Evolutionary conservation across 306 rosid species (phyloP), one percentile per base, ranked within the genome.

Genomic region (Echinosophora koreensis): DNA sequence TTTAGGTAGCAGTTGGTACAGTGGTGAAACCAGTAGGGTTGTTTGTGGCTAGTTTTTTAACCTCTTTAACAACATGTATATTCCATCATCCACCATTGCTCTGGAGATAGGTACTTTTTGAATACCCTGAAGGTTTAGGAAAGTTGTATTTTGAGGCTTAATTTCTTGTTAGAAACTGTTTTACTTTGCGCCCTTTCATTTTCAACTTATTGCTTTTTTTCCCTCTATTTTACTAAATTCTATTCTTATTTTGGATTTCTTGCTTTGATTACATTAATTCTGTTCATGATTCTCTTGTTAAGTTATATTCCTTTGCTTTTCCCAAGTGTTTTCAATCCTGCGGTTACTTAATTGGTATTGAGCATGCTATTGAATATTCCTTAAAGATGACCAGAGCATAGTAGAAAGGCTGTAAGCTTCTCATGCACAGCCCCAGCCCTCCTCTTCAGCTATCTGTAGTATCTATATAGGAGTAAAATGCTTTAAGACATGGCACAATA

Each of bases 111-210:
- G 84, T 82, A 84, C 76, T 79, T 89, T 79, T 75, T 81, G 71
- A 80, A 83, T 86, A 81, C 83, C 74, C 68, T 86, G 83, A 67
- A 78, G 65, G 86, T 84, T 82, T 71, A 82, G 86, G 83, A 77
- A 86, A 84, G 86, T 88, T 87, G 93, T 89, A 78, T 80, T 86
- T 88, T 84, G 82, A 86, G 89, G 91, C 83, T 82, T 69, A 74
- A 73, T 66, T 82, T 80, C 69, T 32, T 51, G 80, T 71, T 80
- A 80, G 85, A 57, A 66, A 66, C 74, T 77, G 66, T 52, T 60
- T 66, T 79, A 64, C 67, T 66, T 78, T 82, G 56, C 82, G 80
- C 76, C 73, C 73, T 58, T 77, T 50, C 84, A 4, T 62, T 60
- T 61, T 57, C 79, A 66, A 79, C 70, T 78, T 17, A 77, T 80